These are phyloP conservation scores for Penicillium paneum DNA, from an alignment of 2,329 filamentous ascomycete species.

Conservation along the genomic window DNA sequence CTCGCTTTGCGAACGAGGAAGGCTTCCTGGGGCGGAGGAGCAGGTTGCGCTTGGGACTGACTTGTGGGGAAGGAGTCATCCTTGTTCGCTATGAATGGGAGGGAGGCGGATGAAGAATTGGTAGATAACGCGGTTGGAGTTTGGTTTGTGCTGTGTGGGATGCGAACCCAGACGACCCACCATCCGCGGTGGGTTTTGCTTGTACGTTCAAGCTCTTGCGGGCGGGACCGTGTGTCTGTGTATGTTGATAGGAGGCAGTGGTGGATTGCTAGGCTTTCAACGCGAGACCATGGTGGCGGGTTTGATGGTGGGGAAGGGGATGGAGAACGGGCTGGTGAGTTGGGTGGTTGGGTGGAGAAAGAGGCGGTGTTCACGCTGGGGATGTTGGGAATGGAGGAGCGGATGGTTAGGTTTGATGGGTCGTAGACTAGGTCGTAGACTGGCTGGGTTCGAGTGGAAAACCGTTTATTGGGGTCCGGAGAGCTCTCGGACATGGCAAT, in stretches of 20 bases:
- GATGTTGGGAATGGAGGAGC: constrained; percentile 63
- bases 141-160: constrained; percentile 31
- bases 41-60: neutral
- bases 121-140: constrained; percentile 10
- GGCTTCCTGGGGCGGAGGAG: constrained; percentile 35
- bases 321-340: constrained; percentile 42
- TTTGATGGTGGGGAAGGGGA: constrained; percentile 55
- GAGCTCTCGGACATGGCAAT: constrained; percentile 33
- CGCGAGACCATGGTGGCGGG: constrained; percentile 46
- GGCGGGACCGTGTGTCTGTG: constrained; percentile 47
- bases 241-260: constrained; percentile 58
- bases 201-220: constrained; percentile 56
- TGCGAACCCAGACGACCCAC: constrained; percentile 65
- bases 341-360: constrained; percentile 11
- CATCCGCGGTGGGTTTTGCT: constrained; percentile 63
- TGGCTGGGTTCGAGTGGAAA: constrained; percentile 35
- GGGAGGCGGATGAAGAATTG: constrained; percentile 15
- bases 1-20: constrained; percentile 47
- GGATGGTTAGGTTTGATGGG: constrained; percentile 55
- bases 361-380: constrained; percentile 48
- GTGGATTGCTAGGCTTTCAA: constrained; percentile 62
- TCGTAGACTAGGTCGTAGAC: constrained; percentile 63
- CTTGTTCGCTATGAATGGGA: constrained; percentile 9
- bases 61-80: neutral
- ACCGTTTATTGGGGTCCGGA: constrained; percentile 32